Base-by-base conservation (phyloP, 305 asterid species). In the Fraxinus greggii region DNA sequence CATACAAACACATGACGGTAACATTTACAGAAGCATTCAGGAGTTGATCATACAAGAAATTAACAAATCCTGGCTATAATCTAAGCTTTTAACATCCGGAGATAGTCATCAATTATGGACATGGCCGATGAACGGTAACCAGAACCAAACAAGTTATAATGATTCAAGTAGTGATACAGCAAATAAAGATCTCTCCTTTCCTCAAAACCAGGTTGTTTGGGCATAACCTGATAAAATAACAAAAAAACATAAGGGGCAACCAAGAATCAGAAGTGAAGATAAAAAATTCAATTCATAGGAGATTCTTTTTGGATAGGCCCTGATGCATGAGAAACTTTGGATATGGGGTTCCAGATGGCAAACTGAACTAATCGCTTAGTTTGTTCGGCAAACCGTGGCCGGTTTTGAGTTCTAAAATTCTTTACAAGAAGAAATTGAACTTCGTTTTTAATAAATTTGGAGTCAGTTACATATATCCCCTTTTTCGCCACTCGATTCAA, bases 141-240 rank as follows among this genome's bases (percentile, higher is more conserved):
- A 3, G 99, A 92, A 69, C 99, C 99, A 54, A 96, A 96, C 89
- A 96, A 75, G 84, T 96, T 96, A 85, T 96, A 96, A 84, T 96
- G 99, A 87, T 96, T 96, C 83, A 96, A 83, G 88, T 96, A 96
- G 84, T 96, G 99, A 85, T 96, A 94, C 81, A 96, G 87, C 92
- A 84, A 83, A 88, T 94, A 96, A 3, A 96, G 90, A 80, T 93
- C 98, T 85, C 79, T 88, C 90, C 99, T 93, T 83, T 86, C 24
- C 84, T 92, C 98, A 56, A 92, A 93, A 26, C 98, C 98, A 1
- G 87, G 85, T 76, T 95, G 97, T 81, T 88, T 89, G 12, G 98
- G 98, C 98, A 94, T 92, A 88, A 94, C 98, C 99, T 95, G 88
- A 81, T 26, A 69, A 72, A 32, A 26, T 5, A 77, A 67, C 61